Evolutionary conservation across 352 stramenopile genomes (phyloP), one percentile per base, ranked within the genome.

Genomic region (Globisporangium alternatum): DNA sequence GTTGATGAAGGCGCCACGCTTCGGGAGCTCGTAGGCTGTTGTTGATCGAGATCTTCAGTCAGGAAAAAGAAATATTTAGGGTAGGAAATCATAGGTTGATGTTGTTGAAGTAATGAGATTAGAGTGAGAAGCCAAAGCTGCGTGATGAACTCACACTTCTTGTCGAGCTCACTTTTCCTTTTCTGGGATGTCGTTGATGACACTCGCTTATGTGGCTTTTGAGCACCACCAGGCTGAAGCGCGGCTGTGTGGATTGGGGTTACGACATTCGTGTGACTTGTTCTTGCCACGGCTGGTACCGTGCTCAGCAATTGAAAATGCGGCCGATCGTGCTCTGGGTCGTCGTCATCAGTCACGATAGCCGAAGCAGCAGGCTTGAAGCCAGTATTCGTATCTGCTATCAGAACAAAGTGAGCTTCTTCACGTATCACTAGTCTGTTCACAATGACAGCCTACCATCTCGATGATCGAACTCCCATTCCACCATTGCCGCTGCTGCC

Each of bases 401-500:
- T 19, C n/a, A 47, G 19, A 25, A 30, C 10, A 25, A 49, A 17
- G 28, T 55, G 12, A 67, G 39, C 10, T 25, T 12, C 9, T 12
- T 2, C 9, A 35, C 6, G 22, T 59, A 10, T 15, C 37, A 59
- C n/a, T 15, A 54, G 25, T 44, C 2, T 70, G 30, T 5, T 2
- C 31, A 15, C 19, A n/a, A 10, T 31, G 52, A 4, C 31, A 45
- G 1, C 5, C 31, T 35, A 65, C 45, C 47, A 39, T 51, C 17
- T 65, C 51, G 21, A n/a, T 41, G 62, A 30, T 68, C 60, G 21
- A 66, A 35, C 4, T 77, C 68, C 64, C 65, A 76, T 19, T 47
- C 52, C 10, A 49, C 35, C n/a, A 78, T 64, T 9, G 76, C 68
- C 8, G 74, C 74, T 2, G 70, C 77, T 33, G 72, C 72, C 30